These are phyloP conservation scores for Cornus suecica DNA, from an alignment of 148 eudicot species.

Conservation along the genomic window DNA sequence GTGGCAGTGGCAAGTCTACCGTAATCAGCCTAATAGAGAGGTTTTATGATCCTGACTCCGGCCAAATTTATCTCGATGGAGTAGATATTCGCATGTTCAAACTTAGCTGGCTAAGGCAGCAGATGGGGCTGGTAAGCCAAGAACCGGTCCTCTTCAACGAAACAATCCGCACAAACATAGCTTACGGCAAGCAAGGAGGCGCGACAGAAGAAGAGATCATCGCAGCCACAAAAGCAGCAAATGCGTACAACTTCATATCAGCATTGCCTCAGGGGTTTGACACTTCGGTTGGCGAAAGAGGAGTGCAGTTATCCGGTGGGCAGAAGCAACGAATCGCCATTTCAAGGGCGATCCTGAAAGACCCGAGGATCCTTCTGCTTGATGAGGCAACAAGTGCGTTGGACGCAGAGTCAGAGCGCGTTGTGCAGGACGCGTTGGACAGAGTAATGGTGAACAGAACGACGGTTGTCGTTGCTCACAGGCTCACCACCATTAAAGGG, in stretches of 20 bases:
- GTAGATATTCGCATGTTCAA: conserved; percentile 50
- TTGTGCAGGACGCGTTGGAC: conserved; percentile 53
- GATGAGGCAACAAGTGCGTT: conserved; percentile 21
- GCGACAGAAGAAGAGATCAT: conserved; percentile 62
- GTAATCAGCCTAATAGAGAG: conserved; percentile 69
- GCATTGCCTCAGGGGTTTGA: conserved; percentile 64
- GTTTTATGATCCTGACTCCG: conserved; percentile 70
- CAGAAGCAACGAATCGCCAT: conserved; percentile 86
- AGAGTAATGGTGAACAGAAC: conserved; percentile 68
- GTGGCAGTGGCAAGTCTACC: conserved; percentile 87
- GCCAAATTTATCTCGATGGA: conserved; percentile 52
- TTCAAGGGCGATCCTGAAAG: conserved; percentile 66
- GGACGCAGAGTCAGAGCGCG: conserved; percentile 12
- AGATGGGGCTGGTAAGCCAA: conserved; percentile 87
- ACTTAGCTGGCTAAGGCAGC: conserved; percentile 76
- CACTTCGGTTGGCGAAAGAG: conserved; percentile 74
- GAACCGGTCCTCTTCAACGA: conserved; percentile 84
- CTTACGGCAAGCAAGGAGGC: conserved; percentile 61
- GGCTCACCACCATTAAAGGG: conserved; percentile 10
- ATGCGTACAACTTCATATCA: conserved; percentile 78
- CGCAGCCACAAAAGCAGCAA: conserved; percentile 59
- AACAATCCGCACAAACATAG: conserved; percentile 72
- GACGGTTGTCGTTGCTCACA: conserved; percentile 26
- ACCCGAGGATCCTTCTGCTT: conserved; percentile 64
- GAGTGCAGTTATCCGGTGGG: conserved; percentile 80